Evolutionary conservation across 495 filamentous ascomycete genomes (phyloP), one percentile per base, ranked within the genome.

Genomic region (Annulohypoxylon bovei): DNA sequence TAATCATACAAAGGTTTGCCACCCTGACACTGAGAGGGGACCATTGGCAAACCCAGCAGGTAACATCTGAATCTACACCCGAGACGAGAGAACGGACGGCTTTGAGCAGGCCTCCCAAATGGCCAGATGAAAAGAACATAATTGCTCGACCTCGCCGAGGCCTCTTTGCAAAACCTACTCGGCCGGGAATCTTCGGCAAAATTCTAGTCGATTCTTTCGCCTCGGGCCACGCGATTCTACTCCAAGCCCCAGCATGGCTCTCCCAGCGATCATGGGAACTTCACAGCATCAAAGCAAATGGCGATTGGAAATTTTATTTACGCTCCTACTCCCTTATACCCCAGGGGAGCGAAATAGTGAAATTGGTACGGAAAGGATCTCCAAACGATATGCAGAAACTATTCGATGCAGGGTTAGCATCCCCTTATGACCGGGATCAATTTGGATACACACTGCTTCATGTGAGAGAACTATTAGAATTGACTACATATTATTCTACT

Each of bases 1-100:
- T 76, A 12, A 75, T 76, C 12, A 44, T 70, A 16, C 44, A 62
- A 30, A 74, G 25, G 22, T 56, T 76, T 14, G 42, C 46, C 4
- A 16, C 53, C 11, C 59, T 55, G 28, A 62, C 50, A 3, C 0
- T 35, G 4, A 33, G 6, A 16, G 22, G 9, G 3, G 50, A 6
- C 11, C 58, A 62, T 25, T 3, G 22, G 6, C 9, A 57, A 27
- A 5, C 23, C 4, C 46, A n/a, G 44, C 2, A n/a, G n/a, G n/a
- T 27, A 7, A 37, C 14, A 33, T 22, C 12, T 0, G n/a, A 39
- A 7, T 30, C 30, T 27, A 20, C 12, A 52, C 6, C 50, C 3
- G 33, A 65, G 18, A 6, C 20, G 6, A 23, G 62, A 7, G 22
- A 33, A 12, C 11, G 1, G 1, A 3, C 1, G 2, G 8, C 0